Evolutionary conservation across 352 stramenopile species (phyloP).

Genomic region (Globisporangium splendens): DNA sequence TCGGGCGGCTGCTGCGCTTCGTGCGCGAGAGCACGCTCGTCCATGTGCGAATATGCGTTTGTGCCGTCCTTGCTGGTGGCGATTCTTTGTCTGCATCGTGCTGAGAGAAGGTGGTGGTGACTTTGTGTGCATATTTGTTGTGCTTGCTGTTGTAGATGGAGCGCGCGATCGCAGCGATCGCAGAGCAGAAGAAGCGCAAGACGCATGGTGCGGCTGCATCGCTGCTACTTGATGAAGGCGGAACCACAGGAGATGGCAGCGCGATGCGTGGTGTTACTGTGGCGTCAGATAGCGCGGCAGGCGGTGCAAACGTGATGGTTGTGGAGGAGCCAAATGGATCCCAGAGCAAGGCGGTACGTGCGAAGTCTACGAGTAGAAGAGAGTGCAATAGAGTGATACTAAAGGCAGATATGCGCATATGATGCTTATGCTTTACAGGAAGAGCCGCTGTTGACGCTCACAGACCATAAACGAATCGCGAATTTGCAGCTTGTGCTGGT

Average conservation of each 20-base stretch:
- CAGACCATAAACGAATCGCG: conserved; percentile 64
- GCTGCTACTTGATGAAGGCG: conserved; percentile 8
- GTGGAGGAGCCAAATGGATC: not conserved
- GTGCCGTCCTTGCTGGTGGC: too few species aligned
- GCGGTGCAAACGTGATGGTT: not conserved
- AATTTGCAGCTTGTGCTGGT: conserved; percentile 41
- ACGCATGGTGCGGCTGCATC: not conserved
- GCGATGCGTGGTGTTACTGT: not conserved
- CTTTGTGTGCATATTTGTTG: not conserved
- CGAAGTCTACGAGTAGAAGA: not conserved
- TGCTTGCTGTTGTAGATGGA: conserved; percentile 26
- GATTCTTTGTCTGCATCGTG: too few species aligned
- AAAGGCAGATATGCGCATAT: conserved; percentile 1
- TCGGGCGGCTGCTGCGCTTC: conserved; percentile 37
- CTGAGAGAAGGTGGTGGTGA: not conserved
- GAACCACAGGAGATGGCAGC: too few species aligned
- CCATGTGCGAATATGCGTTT: conserved; percentile 36
- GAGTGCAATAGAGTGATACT: not conserved
- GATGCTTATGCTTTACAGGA: not conserved
- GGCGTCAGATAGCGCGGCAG: not conserved
- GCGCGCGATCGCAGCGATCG: conserved; percentile 26
- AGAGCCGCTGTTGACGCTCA: conserved; percentile 30
- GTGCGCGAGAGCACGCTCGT: conserved; percentile 37
- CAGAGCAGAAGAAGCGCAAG: not conserved
- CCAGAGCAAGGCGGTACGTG: conserved; percentile 1